phyloP scores from a whole-genome alignment of 345 rosid genomes.

The Populus ilicifolia region DNA sequence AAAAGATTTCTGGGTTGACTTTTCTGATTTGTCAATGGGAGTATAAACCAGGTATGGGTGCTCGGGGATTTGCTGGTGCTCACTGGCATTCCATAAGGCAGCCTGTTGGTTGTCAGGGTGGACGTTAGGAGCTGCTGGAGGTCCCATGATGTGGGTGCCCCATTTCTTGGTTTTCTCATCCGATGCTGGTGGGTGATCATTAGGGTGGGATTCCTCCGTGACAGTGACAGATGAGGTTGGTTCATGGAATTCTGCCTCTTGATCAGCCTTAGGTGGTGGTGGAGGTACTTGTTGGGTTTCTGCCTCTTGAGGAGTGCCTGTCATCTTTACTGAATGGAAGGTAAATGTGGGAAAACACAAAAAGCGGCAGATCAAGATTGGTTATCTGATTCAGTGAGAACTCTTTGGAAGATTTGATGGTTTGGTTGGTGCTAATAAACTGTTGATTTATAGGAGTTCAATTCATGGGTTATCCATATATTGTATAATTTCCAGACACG shows the following conservation, averaged over 20 bases:
- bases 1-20: constrained; percentile 49
- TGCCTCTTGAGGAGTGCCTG: too few species aligned
- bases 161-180: constrained; percentile 38
- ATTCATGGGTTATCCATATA: too few species aligned
- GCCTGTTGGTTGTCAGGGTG: constrained; percentile 89
- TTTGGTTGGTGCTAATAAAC: too few species aligned
- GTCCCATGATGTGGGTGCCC: constrained; percentile 67
- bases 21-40: constrained; percentile 22
- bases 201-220: not conserved
- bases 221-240: not conserved
- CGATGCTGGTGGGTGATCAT: constrained; percentile 9
- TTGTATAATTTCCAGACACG: too few species aligned
- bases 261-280: not conserved
- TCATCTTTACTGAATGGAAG: too few species aligned
- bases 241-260: not conserved
- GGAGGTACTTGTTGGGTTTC: too few species aligned
- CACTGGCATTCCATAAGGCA: constrained; percentile 68
- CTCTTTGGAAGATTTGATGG: too few species aligned
- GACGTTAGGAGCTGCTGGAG: constrained; percentile 63
- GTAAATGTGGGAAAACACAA: too few species aligned
- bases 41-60: constrained; percentile 63
- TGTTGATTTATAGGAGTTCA: too few species aligned
- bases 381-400: too few species aligned
- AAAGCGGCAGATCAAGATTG: too few species aligned
- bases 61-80: constrained; percentile 43